Evolutionary conservation across 2,329 filamentous ascomycete genomes (phyloP), one percentile per base, ranked within the genome.

Genomic region (Canariomyces notabilis): DNA sequence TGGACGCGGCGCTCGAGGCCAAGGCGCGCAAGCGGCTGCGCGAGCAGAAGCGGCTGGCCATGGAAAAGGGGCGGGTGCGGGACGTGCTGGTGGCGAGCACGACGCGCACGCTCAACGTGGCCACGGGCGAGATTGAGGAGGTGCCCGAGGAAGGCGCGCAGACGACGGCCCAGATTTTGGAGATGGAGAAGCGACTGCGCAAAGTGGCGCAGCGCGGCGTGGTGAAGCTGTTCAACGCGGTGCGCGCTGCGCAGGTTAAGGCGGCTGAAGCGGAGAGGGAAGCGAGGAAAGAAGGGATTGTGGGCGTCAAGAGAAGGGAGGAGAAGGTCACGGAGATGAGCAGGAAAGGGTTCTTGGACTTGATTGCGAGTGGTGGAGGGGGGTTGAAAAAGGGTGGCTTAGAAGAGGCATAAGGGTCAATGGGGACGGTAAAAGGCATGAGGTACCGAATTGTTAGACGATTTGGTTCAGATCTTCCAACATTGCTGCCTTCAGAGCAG

Each of bases 251-350:
- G 12, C 93, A 98, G 68, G 86, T 96, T 47, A 87, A 90, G 66
- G 90, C 85, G 2, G 79, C 84, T 49, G 83, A 91, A 66, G 85
- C 89, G 5, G 83, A 86, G 62, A 80, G 74, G 64, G 79, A 80
- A 55, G 77, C 81, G 39, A 79, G 79, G 66, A 81, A 80, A 56
- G 79, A 83, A 50, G 87, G 89, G 3, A 73, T 94, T 0, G 77
- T 95, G 23, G 91, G 91, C 2, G 81, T 89, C 60, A 79, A 77
- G 51, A 81, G 86, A 66, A 80, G 89, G 55, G 85, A 94, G 68
- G 89, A 94, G 68, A 89, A 85, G 71, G 75, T 95, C 42, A 93
- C 88, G 55, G 90, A 97, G 74, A 93, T 98, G 83, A 95, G 86
- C 65, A 94, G 95, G 72, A 87, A 96, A 70, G 90, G 91, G 0